Percentiles rank a stretch among this genome's conserved stretches.
These are phyloP conservation scores for Sedum album DNA, from an alignment of 164 flowering plant genomes.

Conservation along the genomic window DNA sequence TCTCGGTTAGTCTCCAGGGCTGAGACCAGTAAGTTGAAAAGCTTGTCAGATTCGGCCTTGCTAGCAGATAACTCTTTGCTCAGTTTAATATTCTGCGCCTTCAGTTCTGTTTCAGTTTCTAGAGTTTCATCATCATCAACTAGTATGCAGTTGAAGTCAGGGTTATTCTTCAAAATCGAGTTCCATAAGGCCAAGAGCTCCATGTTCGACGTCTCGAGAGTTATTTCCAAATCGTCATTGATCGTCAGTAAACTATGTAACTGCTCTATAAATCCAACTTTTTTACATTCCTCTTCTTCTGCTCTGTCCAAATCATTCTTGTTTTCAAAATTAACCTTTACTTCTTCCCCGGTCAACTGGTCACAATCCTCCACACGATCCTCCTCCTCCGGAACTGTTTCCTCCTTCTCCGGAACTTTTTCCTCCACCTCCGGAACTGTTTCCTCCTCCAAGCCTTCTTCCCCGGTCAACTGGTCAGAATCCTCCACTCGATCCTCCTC, in stretches of 20 bases:
- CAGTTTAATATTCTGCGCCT: not conserved
- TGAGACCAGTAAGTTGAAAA: not conserved
- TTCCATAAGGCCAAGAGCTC: no score
- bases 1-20: not conserved
- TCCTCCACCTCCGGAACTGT: no score
- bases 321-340: not conserved
- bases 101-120: not conserved
- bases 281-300: not conserved
- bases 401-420: no score
- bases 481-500: no score
- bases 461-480: no score
- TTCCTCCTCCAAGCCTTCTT: no score
- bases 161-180: no score
- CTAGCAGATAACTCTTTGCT: not conserved
- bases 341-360: no score
- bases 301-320: not conserved
- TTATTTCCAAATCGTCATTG: not conserved
- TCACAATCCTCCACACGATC: not conserved
- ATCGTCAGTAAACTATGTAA: not conserved
- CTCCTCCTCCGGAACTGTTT: no score
- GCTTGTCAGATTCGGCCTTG: not conserved
- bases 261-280: not conserved
- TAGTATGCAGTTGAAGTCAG: not conserved
- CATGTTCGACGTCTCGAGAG: no score
- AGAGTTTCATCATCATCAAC: not conserved